Evolutionary conservation across 1,284 basidiomycete genomes (phyloP), one percentile per base, ranked within the genome.

Genomic region (Trametes polyzona): DNA sequence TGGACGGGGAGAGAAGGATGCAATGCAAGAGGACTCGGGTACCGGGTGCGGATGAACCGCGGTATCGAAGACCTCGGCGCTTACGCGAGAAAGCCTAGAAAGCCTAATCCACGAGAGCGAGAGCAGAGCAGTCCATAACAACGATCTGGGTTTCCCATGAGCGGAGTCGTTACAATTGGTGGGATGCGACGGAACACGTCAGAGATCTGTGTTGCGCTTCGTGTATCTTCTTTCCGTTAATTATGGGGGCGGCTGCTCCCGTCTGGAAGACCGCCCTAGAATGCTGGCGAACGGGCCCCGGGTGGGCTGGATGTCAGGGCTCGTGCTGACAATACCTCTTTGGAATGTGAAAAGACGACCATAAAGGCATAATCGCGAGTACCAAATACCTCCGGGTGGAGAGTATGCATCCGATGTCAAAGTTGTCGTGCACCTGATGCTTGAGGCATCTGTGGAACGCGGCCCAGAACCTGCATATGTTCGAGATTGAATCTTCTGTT

Each of bases 91-190:
- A 54, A 52, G 43, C 37, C 55, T 55, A 54, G 44, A 52, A 54
- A 52, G 43, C 37, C 55, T 55, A 59, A 49, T 47, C 50, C 55
- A 43, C 62, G 49, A 61, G 53, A 54, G 42, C 46, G 47, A 49
- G 53, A 56, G 54, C 62, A 47, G 56, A 63, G 58, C 43, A 32
- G 42, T 37, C 62, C 62, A 55, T 60, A 63, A 58, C 51, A 32
- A 58, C 56, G 27, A 29, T 26, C 33, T 46, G 32, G 46, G 16
- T 16, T 50, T 63, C 61, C 33, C 61, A 62, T 50, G 61, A 16
- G 26, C 50, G 47, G 50, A 27, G 12, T 21, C 3, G 19, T 23
- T 27, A 37, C 29, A 41, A 57, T 57, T 57, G 55, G 55, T 47
- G 35, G 55, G 11, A 26, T 9, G 27, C 50, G 37, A 40, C 58